Percentiles rank a stretch among this genome's conserved stretches.
These are phyloP conservation scores for Neofusicoccum ribis DNA, from an alignment of 2,329 filamentous ascomycete species.

Conservation along the genomic window DNA sequence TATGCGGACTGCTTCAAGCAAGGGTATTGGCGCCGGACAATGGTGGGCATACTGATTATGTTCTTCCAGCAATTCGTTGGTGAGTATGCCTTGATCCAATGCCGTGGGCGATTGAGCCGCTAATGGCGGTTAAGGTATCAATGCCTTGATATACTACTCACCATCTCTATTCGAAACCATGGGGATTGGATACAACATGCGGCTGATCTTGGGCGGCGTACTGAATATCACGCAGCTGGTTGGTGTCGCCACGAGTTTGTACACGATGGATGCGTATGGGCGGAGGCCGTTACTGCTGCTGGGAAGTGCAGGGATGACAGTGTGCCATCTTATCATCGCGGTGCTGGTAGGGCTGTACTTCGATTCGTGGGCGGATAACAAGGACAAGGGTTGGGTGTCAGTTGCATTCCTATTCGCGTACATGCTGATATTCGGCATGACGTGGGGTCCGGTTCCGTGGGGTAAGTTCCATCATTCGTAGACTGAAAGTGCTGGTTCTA, in stretches of 20 bases:
- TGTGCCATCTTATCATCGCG: conserved; percentile 53
- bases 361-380: conserved; percentile 52
- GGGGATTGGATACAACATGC: conserved; percentile 38
- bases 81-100: no score
- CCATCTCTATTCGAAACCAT: conserved; percentile 47
- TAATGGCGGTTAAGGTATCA: conserved; percentile 29
- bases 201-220: conserved; percentile 43
- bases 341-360: conserved; percentile 56
- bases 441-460: conserved; percentile 56
- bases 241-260: conserved; percentile 42
- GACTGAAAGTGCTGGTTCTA: no score
- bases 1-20: conserved; percentile 52
- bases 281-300: conserved; percentile 41
- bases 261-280: conserved; percentile 46
- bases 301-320: conserved; percentile 50
- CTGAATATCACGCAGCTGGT: conserved; percentile 47
- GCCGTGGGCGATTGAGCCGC: no score
- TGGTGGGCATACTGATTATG: conserved; percentile 42
- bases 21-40: conserved; percentile 46
- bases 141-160: conserved; percentile 52
- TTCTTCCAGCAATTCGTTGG: conserved; percentile 49
- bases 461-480: not conserved
- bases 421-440: conserved; percentile 59
- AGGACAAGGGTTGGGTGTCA: conserved; percentile 54
- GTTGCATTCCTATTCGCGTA: conserved; percentile 63